Evolutionary conservation across 176 grass and related monocot genomes (phyloP), one percentile per base, ranked within the genome.

Genomic region (Stipa capillata): DNA sequence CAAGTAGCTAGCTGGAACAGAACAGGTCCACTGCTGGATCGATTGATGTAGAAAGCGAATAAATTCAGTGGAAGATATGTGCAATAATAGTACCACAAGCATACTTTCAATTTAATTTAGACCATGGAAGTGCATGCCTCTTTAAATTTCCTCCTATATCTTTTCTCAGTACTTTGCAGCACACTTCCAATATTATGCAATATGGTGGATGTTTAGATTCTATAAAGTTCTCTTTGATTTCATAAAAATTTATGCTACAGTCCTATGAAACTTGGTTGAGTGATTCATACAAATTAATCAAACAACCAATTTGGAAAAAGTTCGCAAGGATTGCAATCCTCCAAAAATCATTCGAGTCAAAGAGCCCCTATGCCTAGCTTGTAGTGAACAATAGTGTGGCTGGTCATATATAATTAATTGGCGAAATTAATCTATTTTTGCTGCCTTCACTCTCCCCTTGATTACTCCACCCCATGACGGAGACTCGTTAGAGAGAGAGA

Each of bases 61-160:
- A 79, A 79, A 77, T 84, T 77, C 63, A 32, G 42, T 64, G 44
- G 43, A 63, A 66, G 37, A 42, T 21, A 60, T 77, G 21, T 69
- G 14, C 12, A 20, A 20, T 34, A 44, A 9, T 74, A 75, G 65
- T 28, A 60, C 27, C 49, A 32, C 48, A 24, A 39, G 12, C 13
- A 12, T 34, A n/a, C n/a, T 59, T 72, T 40, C 7, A 14, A 31
- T n/a, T 23, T 37, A 14, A 7, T 39, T 41, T 15, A 42, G 66
- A 80, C 7, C 32, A 41, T 23, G 40, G 40, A 80, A 55, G n/a
- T n/a, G n/a, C n/a, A 68, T 13, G 1, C 2, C 15, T 29, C 24
- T 20, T 72, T 72, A 5, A 10, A 14, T 34, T 21, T 50, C 1
- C 4, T 23, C 37, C n/a, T 7, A 17, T 14, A 16, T 61, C 14